Conservation (phyloP, 2,329 filamentous ascomycete species). For the Colletotrichum abscissum region DNA sequence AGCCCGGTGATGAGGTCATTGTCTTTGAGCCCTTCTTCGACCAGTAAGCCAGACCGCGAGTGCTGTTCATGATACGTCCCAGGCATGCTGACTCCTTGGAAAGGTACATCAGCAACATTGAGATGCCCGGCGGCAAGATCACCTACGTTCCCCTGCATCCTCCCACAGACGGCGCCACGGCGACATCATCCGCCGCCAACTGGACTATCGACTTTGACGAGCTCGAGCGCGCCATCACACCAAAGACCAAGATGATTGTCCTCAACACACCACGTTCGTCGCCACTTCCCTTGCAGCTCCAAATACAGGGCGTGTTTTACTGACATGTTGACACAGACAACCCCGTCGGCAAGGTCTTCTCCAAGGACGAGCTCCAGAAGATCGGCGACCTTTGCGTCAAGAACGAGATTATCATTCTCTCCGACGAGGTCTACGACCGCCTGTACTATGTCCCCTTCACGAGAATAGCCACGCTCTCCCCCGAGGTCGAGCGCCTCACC, state of each 20-base stretch:
- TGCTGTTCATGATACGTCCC: neutral
- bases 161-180: slow-evolving; percentile 80
- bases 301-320: neutral
- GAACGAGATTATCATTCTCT: slow-evolving; percentile 93
- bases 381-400: slow-evolving; percentile 93
- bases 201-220: slow-evolving; percentile 90
- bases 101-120: slow-evolving; percentile 95
- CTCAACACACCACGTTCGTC: slow-evolving; percentile 75
- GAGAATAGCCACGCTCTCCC: slow-evolving; percentile 88
- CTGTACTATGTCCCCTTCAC: slow-evolving; percentile 97
- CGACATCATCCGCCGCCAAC: slow-evolving; percentile 86
- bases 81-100: slow-evolving; percentile 12
- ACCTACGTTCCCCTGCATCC: slow-evolving; percentile 96
- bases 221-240: slow-evolving; percentile 83
- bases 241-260: slow-evolving; percentile 96
- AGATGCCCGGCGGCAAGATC: slow-evolving; percentile 96
- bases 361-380: slow-evolving; percentile 80
- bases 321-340: slow-evolving; percentile 70
- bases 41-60: slow-evolving; percentile 66
- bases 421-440: slow-evolving; percentile 93
- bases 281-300: neutral
- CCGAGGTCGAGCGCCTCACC: slow-evolving; percentile 88
- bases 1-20: slow-evolving; percentile 95
- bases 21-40: slow-evolving; percentile 99
- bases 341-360: slow-evolving; percentile 96